Conservation (phyloP, 2,329 filamentous ascomycete species). For the Ceratocystis colombiana region DNA sequence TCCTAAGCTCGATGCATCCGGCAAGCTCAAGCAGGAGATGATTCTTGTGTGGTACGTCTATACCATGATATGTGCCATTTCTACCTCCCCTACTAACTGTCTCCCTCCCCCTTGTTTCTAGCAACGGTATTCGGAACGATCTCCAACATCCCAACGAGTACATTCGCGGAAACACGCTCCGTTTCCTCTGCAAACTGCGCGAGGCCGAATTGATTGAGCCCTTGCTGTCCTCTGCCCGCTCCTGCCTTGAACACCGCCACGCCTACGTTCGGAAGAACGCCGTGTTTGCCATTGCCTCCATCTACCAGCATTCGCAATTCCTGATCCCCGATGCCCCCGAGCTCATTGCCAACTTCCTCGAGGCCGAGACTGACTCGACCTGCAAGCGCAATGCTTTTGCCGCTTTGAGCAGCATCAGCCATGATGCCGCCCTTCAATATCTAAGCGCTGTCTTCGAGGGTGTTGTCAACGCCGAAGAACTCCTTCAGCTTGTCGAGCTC, state of each 20-base stretch:
- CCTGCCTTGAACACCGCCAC: constrained; percentile 90
- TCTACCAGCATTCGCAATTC: constrained; percentile 79
- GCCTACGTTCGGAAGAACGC: constrained; percentile 98
- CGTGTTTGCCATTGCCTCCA: constrained; percentile 86
- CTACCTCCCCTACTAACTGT: neutral
- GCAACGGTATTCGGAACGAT: constrained; percentile 96
- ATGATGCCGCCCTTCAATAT: constrained; percentile 83
- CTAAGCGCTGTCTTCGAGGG: constrained; percentile 83
- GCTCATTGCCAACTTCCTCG: constrained; percentile 79
- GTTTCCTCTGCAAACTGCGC: constrained; percentile 91
- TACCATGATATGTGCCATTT: constrained; percentile 28
- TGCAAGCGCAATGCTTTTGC: constrained; percentile 98
- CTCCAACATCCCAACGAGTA: constrained; percentile 97
- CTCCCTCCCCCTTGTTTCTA: constrained; percentile 34
- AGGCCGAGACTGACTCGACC: constrained; percentile 81
- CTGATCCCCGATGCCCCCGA: constrained; percentile 94
- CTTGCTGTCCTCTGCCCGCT: constrained; percentile 79
- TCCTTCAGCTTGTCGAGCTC: constrained; percentile 84
- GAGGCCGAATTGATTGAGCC: constrained; percentile 95
- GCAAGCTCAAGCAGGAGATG: constrained; percentile 99
- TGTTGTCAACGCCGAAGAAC: constrained; percentile 86
- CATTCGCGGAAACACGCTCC: constrained; percentile 92
- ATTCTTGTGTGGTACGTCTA: constrained; percentile 78
- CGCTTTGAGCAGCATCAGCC: constrained; percentile 79
- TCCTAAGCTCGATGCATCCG: constrained; percentile 81